Conservation (phyloP, 768 basidiomycete species). For the Hebeloma cylindrosporum region DNA sequence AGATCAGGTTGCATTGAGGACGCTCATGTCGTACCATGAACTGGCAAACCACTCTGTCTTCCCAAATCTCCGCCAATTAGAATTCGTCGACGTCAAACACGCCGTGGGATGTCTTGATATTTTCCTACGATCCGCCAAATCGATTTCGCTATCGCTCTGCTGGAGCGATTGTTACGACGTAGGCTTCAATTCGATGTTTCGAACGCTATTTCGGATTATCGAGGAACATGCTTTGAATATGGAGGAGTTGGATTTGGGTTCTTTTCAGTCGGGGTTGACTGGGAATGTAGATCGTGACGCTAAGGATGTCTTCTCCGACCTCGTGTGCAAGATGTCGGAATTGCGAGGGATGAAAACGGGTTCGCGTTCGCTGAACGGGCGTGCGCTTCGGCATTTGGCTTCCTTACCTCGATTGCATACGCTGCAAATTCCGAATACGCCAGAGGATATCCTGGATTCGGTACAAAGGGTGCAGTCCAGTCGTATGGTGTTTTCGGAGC, state of each 20-base stretch:
- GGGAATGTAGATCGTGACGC: not conserved
- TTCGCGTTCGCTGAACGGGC: not conserved
- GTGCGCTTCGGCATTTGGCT: constrained; percentile 9
- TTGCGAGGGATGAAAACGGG: constrained; percentile 12
- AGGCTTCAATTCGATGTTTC: not conserved
- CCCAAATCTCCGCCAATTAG: constrained; percentile 7
- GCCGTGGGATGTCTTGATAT: constrained; percentile 9
- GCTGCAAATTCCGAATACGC: constrained; percentile 6
- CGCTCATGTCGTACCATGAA: no score
- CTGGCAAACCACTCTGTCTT: constrained; percentile 6
- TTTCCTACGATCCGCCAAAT: constrained; percentile 9
- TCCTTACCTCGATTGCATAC: constrained; percentile 7
- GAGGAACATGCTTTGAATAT: constrained; percentile 10
- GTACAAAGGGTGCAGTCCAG: not conserved
- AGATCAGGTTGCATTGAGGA: no score
- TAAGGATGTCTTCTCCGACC: constrained; percentile 10
- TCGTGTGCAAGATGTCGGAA: constrained; percentile 12
- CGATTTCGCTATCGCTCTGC: constrained; percentile 11
- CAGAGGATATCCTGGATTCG: constrained; percentile 4
- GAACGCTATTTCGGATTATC: constrained; percentile 5
- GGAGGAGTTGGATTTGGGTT: constrained; percentile 17
- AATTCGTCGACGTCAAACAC: constrained; percentile 7
- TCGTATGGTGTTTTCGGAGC: constrained; percentile 2
- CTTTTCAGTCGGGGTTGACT: not conserved
- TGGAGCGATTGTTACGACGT: no score